These are phyloP conservation scores for Pseudogymnoascus sp. DNA, from an alignment of 2,329 filamentous ascomycete genomes.

Conservation along the genomic window DNA sequence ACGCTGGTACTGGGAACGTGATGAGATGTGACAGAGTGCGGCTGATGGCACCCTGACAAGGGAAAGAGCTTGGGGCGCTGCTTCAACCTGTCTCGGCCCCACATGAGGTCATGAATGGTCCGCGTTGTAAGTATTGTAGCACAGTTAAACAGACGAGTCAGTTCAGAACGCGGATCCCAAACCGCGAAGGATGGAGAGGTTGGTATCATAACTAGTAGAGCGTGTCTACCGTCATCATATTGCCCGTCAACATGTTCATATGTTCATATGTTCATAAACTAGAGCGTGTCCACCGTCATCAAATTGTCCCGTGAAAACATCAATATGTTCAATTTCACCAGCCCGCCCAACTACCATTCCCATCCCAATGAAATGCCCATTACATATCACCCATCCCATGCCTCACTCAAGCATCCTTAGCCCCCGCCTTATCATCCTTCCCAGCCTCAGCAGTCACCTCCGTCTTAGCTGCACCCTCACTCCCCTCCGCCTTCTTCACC, in stretches of 20 bases:
- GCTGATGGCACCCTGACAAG: neutral
- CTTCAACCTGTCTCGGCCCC: neutral
- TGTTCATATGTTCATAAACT: neutral
- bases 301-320: neutral
- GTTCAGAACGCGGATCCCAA: neutral
- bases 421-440: conserved; percentile 32
- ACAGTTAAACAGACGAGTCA: neutral
- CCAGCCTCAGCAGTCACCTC: conserved; percentile 45
- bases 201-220: neutral
- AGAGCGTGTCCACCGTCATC: neutral
- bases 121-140: neutral
- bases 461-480: conserved; percentile 53
- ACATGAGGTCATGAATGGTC: neutral
- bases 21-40: neutral
- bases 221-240: neutral
- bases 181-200: neutral
- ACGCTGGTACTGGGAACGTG: neutral
- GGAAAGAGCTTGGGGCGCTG: neutral
- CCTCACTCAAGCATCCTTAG: conserved; percentile 1
- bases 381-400: neutral
- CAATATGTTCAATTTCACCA: neutral
- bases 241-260: neutral
- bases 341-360: neutral
- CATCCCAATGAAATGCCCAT: neutral
- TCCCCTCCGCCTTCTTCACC: conserved; percentile 21